phyloP scores from a whole-genome alignment of 2,329 filamentous ascomycete genomes.

The Ceratocystis destructans region DNA sequence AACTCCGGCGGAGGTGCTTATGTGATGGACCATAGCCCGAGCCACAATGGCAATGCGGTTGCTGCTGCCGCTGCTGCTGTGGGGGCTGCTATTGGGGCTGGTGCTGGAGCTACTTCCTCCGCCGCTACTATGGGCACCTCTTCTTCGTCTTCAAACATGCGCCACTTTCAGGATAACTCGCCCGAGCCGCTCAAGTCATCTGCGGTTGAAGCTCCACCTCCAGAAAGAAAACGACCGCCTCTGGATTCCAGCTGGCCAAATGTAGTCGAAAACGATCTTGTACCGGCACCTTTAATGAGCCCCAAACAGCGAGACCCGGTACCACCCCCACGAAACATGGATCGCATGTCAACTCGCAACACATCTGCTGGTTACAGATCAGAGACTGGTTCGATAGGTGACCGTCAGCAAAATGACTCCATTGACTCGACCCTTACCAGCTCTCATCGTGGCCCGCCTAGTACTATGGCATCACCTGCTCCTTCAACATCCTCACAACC shows the following conservation, averaged over 20 bases:
- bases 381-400: constrained; percentile 19
- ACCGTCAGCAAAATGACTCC: constrained; percentile 19
- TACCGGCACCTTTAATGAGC: constrained; percentile 45
- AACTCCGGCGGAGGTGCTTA: constrained; percentile 27
- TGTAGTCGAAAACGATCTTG: constrained; percentile 38
- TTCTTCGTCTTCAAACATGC: background rate
- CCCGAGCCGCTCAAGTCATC: constrained; percentile 20
- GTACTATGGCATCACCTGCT: constrained; percentile 19
- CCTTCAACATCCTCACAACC: constrained; percentile 18
- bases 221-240: constrained; percentile 51
- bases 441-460: constrained; percentile 17
- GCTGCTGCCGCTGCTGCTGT: constrained; percentile 2
- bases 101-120: constrained; percentile 1
- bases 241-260: constrained; percentile 47
- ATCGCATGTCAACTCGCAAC: constrained; percentile 36
- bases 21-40: background rate
- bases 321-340: constrained; percentile 38
- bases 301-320: constrained; percentile 34
- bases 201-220: constrained; percentile 34
- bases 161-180: constrained; percentile 15
- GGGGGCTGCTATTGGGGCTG: background rate
- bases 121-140: background rate
- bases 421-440: constrained; percentile 17
- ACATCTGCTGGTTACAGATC: constrained; percentile 25
- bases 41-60: constrained; percentile 23